A percentile compares a stretch with the other conserved stretches of the same genome.
Evolutionary conservation across 1,139 yeast species (phyloP).

Genomic region (Tardiomyces depauwii): DNA sequence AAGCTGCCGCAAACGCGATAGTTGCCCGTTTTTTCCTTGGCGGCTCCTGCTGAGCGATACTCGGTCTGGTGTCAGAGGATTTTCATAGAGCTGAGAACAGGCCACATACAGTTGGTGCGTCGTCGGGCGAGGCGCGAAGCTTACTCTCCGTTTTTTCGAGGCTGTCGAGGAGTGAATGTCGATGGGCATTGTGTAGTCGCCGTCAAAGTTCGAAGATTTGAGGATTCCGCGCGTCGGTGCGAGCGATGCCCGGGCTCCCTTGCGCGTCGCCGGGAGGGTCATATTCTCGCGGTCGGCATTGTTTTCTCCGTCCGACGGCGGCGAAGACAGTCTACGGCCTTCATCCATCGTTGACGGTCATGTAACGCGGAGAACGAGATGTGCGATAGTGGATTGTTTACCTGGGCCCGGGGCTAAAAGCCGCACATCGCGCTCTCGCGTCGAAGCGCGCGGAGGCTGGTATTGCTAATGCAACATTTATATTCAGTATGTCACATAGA

Average conservation of each 20-base stretch:
- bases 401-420: no score
- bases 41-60: not conserved
- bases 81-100: not conserved
- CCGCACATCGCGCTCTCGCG: no score
- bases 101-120: not conserved
- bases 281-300: constrained; percentile 5
- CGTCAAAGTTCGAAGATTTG: constrained; percentile 6
- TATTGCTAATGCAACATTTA: no score
- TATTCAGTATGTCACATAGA: no score
- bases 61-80: not conserved
- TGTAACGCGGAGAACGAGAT: no score
- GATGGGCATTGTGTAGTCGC: constrained; percentile 5
- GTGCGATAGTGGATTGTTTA: no score
- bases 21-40: not conserved
- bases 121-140: not conserved
- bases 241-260: constrained; percentile 5
- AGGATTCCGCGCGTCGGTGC: constrained; percentile 9
- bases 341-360: no score
- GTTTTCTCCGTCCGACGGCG: constrained; percentile 6
- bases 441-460: no score
- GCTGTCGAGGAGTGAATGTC: not conserved
- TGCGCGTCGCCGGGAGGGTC: constrained; percentile 5
- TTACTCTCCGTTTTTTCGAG: not conserved
- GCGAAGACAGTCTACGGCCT: constrained; percentile 1
- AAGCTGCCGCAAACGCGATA: not conserved